Evolutionary conservation across 169 alveolate species (phyloP), one percentile per base, ranked within the genome.

Genomic region (Besnoitia besnoiti): DNA sequence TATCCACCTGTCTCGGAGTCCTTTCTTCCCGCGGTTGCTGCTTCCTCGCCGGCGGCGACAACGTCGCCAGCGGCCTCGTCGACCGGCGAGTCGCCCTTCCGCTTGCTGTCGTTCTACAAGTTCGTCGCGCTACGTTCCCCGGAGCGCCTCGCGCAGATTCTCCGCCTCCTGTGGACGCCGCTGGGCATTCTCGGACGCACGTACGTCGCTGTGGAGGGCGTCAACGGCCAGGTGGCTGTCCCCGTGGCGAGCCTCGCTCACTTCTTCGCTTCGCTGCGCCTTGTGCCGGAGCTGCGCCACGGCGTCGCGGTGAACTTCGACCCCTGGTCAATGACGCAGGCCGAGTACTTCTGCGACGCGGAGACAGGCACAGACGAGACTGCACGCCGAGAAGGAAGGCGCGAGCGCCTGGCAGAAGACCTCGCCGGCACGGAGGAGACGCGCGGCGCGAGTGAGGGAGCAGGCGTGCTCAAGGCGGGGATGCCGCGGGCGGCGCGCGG

Each of bases 121-220:
- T 93, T 93, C 35, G 80, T 89, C 89, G 47, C 85, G 51, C 49
- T 93, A 33, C 50, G 35, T 0, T 50, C 84, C 7, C 95, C 95
- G 3, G 39, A 35, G 61, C 87, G 59, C 27, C 35, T 89, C 19
- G 90, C 92, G 40, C 88, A 93, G 77, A 85, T 59, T 85, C 89
- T 93, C 73, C 46, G 85, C 75, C 90, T 85, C 51, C 89, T 88
- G 19, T 89, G 93, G 93, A 85, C 76, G 37, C 89, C 93, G n/a
- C 51, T 39, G 42, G 91, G 93, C 4, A 88, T 93, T n/a, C 93
- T 93, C 35, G 95, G 95, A 35, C 47, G 95, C 67, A 93, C 79
- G 33, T 93, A 93, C 42, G 94, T 93, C n/a, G 95, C 95, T 14
- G 44, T 51, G 21, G 95, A 93, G 87, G 95, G 95, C 0, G 37